Evolutionary conservation across 225 moss, liverwort and hornwort genomes (phyloP).

Genomic region (Lunularia cruciata): DNA sequence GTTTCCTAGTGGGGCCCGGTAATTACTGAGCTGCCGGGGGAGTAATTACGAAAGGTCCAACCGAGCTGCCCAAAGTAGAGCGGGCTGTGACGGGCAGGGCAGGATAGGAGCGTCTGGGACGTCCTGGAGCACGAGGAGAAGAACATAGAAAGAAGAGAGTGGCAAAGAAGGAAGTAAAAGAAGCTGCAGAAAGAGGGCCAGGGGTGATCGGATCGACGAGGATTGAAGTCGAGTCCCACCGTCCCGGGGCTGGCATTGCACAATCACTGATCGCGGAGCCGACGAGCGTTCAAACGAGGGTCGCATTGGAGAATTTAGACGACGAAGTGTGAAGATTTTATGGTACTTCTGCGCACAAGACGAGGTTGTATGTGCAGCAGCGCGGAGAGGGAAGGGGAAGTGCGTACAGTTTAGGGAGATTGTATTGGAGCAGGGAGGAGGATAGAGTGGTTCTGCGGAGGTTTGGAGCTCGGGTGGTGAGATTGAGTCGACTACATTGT

Average conservation of each 20-base stretch:
- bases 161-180: not conserved
- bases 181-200: not conserved
- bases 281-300: not conserved
- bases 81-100: too few relatives aligned
- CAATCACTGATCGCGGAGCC: too few relatives aligned
- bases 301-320: not conserved
- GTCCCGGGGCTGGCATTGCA: not conserved
- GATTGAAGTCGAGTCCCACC: not conserved
- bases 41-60: not conserved
- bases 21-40: not conserved
- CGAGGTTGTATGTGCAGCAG: not conserved
- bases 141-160: not conserved
- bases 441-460: not conserved
- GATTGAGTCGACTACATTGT: conserved; percentile 15
- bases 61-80: too few relatives aligned
- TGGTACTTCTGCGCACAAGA: not conserved
- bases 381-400: not conserved
- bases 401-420: too few relatives aligned
- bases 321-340: too few relatives aligned
- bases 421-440: not conserved
- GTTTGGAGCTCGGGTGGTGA: conserved; percentile 1
- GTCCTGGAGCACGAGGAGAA: too few relatives aligned
- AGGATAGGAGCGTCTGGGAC: not conserved
- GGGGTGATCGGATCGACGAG: not conserved
- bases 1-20: not conserved